Evolutionary conservation across 2,329 filamentous ascomycete species (phyloP).

Genomic region (Fusarium foetens): DNA sequence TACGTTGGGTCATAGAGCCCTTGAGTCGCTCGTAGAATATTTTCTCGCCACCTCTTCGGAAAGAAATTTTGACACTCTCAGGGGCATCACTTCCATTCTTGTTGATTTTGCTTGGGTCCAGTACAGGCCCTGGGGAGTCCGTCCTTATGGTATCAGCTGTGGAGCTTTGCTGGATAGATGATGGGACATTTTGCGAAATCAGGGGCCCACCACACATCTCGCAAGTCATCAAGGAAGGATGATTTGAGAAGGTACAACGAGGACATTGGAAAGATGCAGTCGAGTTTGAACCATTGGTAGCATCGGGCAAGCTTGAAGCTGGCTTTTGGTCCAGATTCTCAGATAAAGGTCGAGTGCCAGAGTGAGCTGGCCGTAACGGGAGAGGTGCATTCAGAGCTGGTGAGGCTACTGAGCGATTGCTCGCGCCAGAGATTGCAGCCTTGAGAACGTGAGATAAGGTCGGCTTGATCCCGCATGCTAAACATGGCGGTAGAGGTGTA

Average conservation of each 20-base stretch:
- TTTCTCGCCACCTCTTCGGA: constrained; percentile 87
- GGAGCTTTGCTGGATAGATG: constrained; percentile 49
- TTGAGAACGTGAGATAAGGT: constrained; percentile 84
- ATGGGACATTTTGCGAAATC: constrained; percentile 61
- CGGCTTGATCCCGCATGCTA: constrained; percentile 94
- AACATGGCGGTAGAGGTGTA: constrained; percentile 84
- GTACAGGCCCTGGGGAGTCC: constrained; percentile 82
- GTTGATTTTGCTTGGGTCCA: constrained; percentile 52
- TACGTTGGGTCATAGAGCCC: constrained; percentile 86
- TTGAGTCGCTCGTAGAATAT: constrained; percentile 92
- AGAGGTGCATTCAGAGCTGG: constrained; percentile 40
- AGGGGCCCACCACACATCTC: constrained; percentile 91
- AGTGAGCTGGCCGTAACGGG: constrained; percentile 44
- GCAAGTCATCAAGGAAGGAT: constrained; percentile 84
- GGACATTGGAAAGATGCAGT: constrained; percentile 72
- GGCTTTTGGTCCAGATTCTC: constrained; percentile 12
- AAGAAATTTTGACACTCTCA: constrained; percentile 90
- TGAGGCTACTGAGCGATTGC: constrained; percentile 57
- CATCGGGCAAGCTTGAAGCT: neutral
- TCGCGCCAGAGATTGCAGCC: constrained; percentile 81
- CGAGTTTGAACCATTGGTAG: constrained; percentile 11
- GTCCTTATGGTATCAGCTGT: constrained; percentile 58
- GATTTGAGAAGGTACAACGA: constrained; percentile 92
- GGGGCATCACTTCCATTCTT: constrained; percentile 63
- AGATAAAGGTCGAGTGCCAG: constrained; percentile 18